phyloP scores from a whole-genome alignment of 768 basidiomycete species.

The Filobasidium floriforme region DNA sequence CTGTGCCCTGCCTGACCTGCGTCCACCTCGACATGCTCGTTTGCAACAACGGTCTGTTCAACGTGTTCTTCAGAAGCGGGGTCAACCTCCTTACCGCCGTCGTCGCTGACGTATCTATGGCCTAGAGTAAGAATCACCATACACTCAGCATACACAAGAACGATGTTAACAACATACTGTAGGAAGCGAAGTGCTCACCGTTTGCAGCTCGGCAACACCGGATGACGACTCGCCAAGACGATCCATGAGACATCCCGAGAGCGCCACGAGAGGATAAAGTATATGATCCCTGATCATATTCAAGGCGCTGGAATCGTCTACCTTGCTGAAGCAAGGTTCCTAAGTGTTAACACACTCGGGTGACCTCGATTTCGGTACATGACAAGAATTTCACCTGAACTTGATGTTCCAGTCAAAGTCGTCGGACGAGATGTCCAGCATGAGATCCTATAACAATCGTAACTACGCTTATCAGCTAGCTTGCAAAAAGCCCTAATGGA shows the following conservation, averaged over 20 bases:
- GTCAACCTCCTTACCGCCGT: background rate
- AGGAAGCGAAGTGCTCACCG: background rate
- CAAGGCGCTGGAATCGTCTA: background rate
- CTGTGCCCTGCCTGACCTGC: background rate
- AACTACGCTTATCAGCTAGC: background rate
- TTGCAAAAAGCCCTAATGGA: no score
- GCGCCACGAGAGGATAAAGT: background rate
- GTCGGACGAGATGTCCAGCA: background rate
- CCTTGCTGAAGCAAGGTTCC: background rate
- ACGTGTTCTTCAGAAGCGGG: background rate
- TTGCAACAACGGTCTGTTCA: slow-evolving; percentile 2
- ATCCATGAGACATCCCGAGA: background rate
- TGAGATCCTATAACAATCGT: background rate
- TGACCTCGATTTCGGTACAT: background rate
- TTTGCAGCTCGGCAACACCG: background rate
- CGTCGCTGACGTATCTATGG: slow-evolving; percentile 1
- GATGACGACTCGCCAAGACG: background rate
- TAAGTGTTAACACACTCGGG: background rate
- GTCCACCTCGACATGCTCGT: slow-evolving; percentile 1
- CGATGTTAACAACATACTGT: background rate
- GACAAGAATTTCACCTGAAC: background rate
- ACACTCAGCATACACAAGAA: background rate
- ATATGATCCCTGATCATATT: background rate
- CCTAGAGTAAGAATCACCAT: background rate
- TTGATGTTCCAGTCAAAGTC: background rate